Evolutionary conservation across 176 grass and related monocot species (phyloP).

Genomic region (Oryza officinalis): DNA sequence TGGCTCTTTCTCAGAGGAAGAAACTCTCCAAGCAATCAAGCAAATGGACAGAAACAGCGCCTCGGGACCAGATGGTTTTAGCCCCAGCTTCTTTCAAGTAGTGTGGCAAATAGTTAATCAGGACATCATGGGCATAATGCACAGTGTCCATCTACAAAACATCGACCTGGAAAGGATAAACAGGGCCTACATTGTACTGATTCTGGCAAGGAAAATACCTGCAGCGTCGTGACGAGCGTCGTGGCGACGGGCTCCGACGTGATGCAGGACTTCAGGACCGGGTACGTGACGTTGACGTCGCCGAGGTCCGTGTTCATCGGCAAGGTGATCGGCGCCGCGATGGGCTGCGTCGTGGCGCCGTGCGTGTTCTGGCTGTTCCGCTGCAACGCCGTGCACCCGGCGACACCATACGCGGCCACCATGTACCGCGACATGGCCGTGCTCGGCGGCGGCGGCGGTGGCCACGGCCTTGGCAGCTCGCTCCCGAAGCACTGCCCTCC

Average conservation of each 20-base stretch:
- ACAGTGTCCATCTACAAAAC: too few species aligned
- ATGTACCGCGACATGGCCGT: conserved; percentile 17
- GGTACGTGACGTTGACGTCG: background rate
- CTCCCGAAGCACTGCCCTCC: conserved; percentile 25
- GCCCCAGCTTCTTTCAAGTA: too few species aligned
- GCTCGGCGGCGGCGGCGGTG: background rate
- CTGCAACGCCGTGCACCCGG: background rate
- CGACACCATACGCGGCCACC: background rate
- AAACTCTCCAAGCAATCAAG: too few species aligned
- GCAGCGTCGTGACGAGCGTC: conserved; percentile 9
- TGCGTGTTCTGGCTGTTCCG: conserved; percentile 30
- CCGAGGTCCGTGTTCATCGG: conserved; percentile 13
- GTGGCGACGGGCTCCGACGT: conserved; percentile 13
- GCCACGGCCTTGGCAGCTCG: background rate
- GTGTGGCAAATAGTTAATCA: too few species aligned
- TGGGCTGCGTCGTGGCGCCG: conserved; percentile 31
- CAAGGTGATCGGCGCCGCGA: background rate
- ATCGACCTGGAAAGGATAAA: too few species aligned
- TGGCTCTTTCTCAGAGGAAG: too few species aligned
- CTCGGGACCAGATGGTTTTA: too few species aligned
- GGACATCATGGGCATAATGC: too few species aligned
- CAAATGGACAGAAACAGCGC: too few species aligned
- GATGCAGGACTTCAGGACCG: conserved; percentile 32
- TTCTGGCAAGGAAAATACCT: too few species aligned
- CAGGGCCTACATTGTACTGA: too few species aligned